Evolutionary conservation across 305 asterid species (phyloP).

Genomic region (Fraxinus velutina): DNA sequence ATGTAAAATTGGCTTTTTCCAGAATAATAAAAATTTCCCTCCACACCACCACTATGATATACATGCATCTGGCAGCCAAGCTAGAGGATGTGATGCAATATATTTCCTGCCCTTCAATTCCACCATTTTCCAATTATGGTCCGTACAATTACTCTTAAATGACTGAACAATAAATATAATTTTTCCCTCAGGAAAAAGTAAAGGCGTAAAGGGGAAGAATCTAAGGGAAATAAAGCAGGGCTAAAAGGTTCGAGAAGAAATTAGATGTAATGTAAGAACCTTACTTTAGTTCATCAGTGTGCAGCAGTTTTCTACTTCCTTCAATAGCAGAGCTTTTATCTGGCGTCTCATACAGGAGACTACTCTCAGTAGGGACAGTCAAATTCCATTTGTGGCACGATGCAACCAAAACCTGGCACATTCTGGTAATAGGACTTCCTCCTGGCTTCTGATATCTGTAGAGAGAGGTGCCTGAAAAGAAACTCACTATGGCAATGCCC

Average conservation of each 20-base stretch:
- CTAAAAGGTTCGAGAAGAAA: not conserved
- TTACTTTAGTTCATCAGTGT: conserved; percentile 76
- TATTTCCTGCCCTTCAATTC: not conserved
- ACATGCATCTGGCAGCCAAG: not conserved
- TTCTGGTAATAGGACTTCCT: conserved; percentile 93
- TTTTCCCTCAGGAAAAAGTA: not conserved
- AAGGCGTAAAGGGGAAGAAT: not conserved
- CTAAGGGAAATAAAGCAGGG: not conserved
- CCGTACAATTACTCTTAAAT: not conserved
- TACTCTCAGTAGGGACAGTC: conserved; percentile 56
- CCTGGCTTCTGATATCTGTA: conserved; percentile 96
- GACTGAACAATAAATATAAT: not conserved
- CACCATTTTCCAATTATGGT: not conserved
- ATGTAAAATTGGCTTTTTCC: not conserved
- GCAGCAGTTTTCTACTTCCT: conserved; percentile 90
- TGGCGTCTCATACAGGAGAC: conserved; percentile 65
- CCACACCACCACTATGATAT: not conserved
- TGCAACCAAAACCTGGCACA: conserved; percentile 89
- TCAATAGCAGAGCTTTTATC: conserved; percentile 81
- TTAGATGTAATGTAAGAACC: not conserved
- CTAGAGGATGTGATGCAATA: not conserved
- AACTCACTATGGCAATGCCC: conserved; percentile 77
- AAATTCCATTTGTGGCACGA: conserved; percentile 63
- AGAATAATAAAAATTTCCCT: not conserved
- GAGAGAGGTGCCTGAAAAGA: conserved; percentile 75